Base-by-base conservation (phyloP, 2,329 filamentous ascomycete genomes). In the Achaetomium macrosporum region DNA sequence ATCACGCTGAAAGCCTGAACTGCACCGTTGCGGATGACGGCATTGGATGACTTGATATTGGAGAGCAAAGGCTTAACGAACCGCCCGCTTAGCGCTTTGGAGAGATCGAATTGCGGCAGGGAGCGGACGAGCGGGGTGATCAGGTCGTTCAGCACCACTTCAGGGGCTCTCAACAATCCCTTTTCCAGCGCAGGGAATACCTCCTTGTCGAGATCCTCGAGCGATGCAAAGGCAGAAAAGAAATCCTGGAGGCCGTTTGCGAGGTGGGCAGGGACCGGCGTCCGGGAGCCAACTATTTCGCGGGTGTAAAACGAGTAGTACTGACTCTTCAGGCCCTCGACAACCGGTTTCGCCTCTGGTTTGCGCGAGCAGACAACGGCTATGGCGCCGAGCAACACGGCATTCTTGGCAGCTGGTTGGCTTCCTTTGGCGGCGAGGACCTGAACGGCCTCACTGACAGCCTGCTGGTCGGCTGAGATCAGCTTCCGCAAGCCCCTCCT, bases 1-100 rank as follows among this genome's bases (percentile, higher is more conserved):
- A 91, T 74, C 10, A 80, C 78, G 58, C 79, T 77, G 67, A 97
- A 96, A 8, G 87, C 87, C 37, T 78, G 76, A 19, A 91, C 71
- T 9, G 88, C 87, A 20, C 90, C 90, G 57, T 80, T 80, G 51
- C 92, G 84, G 57, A 96, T 89, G 2, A 71, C 70, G 13, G 81
- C 73, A 67, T 96, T 97, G 64, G 87, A 91, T 1, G 93, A 97
- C 69, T 95, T 96, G 68, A 91, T 77, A 65, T 90, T 96, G 39
- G 90, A 84, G n/a, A 97, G 71, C 12, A 99, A 74, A 6, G 90
- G 89, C 68, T 96, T 97, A 36, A 95, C 70, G 35, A 99, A 76
- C 56, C 87, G 87, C 25, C 77, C 75, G 48, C 80, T 77, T 16
- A 97, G 75, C 5, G 87, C 72, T 36, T 83, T 79, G 9, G 92